Evolutionary conservation across 2,329 filamentous ascomycete species (phyloP), one percentile per base, ranked within the genome.

Genomic region (Colletotrichum acutatum): DNA sequence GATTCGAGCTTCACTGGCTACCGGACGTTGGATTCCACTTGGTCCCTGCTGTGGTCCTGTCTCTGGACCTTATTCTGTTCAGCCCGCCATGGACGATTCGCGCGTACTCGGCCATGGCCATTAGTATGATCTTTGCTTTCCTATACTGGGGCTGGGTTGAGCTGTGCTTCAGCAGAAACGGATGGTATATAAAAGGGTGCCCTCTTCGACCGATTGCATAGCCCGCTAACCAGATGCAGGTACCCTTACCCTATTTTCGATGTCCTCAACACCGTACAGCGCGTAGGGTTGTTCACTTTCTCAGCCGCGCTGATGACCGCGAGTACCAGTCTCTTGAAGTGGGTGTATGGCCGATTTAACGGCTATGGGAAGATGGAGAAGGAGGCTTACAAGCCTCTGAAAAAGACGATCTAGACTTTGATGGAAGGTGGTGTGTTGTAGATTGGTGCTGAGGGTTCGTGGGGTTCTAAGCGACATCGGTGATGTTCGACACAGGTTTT

Each of bases 211-310:
- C 22, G 16, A 24, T 37, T 26, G 58, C 4, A n/a, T 86, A 81
- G 76, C 56, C 56, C 32, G 49, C 66, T 77, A 60, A 77, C 70
- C 16, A 37, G 30, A 11, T 49, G 54, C 65, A 93, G 91, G 86
- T 97, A 97, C 77, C 95, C 95, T 0, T 98, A 98, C 81, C 95
- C 95, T 1, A 88, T 98, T 30, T 96, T 98, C 75, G 91, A 86
- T 9, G 80, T 93, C 57, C 84, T 97, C 54, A 87, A 86, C 62
- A 93, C 90, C 0, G 79, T 84, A 61, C 91, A 95, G 78, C 89
- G 95, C 24, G 84, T 91, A 9, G 83, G 89, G 0, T 84, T 97
- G 11, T 97, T 97, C 76, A 86, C 86, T 0, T 83, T 89, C 22
- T 93, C 93, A 54, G 95, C 94, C 0, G 78, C 88, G 1, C 82